Evolutionary conservation across 2,329 filamentous ascomycete species (phyloP), one percentile per base, ranked within the genome.

Genomic region (Fusarium oligoseptatum): DNA sequence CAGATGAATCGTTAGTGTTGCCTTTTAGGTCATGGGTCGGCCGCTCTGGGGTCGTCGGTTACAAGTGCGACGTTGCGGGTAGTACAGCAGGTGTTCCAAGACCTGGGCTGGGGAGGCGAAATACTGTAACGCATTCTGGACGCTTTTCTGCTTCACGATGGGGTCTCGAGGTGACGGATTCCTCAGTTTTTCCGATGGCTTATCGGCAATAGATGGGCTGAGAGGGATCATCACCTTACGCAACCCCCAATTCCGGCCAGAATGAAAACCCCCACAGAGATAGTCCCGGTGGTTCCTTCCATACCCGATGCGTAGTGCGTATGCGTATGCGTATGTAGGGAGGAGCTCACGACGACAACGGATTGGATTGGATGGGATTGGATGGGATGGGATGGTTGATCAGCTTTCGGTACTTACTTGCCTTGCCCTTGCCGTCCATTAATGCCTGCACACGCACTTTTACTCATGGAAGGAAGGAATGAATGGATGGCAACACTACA

Each of bases 201-300:
- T 36, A 24, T 61, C 56, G 61, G 69, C 39, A 61, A 69, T 60
- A 72, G 48, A 66, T 72, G 48, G 52, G 34, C 20, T 29, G 68
- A 74, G 67, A 73, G 52, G 50, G 39, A 66, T 60, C 45, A 50
- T 32, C 37, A 60, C 34, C 24, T 45, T 43, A 37, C 37, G 14
- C 63, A 52, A 67, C 71, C 67, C 71, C 71, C 73, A 73, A 60
- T 60, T 41, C 48, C 32, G 15, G 17, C 29, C 41, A 27, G 36
- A 50, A 55, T 4, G 10, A 60, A 10, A 70, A 71, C 71, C 71
- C 72, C 72, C 72, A 74, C 72, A 70, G 43, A 61, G 62, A 68
- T 71, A 58, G 56, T 41, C 56, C 15, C 24, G 27, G 27, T 55
- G 17, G 50, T 20, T 55, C 50, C 50, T 55, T 32, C 48, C 48